These are phyloP conservation scores for Tolypocladium sp. DNA, from an alignment of 2,329 filamentous ascomycete species.

Conservation along the genomic window DNA sequence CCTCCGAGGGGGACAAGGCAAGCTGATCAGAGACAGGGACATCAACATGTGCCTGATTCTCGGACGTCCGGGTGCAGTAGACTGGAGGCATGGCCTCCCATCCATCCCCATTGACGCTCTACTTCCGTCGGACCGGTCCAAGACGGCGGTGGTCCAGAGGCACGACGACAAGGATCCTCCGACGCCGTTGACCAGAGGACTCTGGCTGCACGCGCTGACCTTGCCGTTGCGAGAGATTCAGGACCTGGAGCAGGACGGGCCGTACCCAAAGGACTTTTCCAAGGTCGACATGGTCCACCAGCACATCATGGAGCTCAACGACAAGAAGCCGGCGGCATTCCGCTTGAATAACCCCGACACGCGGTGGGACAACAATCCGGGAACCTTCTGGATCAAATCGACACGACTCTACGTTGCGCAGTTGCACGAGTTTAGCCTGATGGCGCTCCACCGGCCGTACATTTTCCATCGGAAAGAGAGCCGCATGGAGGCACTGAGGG, in stretches of 20 bases:
- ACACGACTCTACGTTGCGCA: constrained; percentile 39
- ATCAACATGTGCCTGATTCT: constrained; percentile 43
- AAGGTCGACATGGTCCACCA: constrained; percentile 46
- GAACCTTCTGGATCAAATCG: constrained; percentile 42
- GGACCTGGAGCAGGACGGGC: constrained; percentile 46
- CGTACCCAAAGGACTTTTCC: constrained; percentile 42
- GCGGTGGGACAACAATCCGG: constrained; percentile 42
- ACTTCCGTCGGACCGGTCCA: constrained; percentile 35
- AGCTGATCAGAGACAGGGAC: constrained; percentile 30
- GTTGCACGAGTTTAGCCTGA: constrained; percentile 41
- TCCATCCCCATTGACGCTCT: constrained; percentile 45
- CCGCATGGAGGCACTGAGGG: constrained; percentile 45
- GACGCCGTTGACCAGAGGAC: constrained; percentile 42
- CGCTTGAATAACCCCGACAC: constrained; percentile 47
- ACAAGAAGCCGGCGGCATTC: constrained; percentile 41
- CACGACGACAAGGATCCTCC: constrained; percentile 40
- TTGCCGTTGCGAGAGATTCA: constrained; percentile 43
- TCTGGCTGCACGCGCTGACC: constrained; percentile 41
- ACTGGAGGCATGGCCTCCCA: constrained; percentile 36
- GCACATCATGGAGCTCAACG: constrained; percentile 36
- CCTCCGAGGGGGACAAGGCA: not conserved
- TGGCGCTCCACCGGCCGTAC: constrained; percentile 53
- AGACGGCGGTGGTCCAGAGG: constrained; percentile 37
- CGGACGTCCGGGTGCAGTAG: constrained; percentile 46
- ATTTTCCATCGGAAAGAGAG: constrained; percentile 48